Evolutionary conservation across 371 early-diverging fungal species (phyloP), one percentile per base, ranked within the genome.

Genomic region (Rhizopus delemar): DNA sequence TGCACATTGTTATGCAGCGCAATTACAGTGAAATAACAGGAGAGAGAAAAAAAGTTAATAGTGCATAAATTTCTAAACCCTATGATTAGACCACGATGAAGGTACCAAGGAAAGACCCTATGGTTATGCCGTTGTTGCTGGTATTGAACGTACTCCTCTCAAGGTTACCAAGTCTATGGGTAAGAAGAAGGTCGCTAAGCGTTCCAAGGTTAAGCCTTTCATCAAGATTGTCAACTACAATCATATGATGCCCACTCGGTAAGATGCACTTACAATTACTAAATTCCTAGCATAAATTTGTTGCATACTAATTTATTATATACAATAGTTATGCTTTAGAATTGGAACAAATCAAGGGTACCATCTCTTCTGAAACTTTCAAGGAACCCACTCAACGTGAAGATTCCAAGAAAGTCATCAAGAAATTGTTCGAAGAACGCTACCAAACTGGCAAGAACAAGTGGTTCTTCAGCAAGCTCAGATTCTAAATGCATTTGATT

Each of bases 391-490:
- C 94, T 73, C 93, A 96, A 85, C 90, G 95, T 70, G 73, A 83
- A 55, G 86, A 85, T 35, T 87, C 95, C 83, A 91, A 90, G 86
- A 94, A 94, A 89, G 73, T 87, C 65, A 82, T 97, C 83, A 93
- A 90, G 86, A 93, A 90, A 89, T 81, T 90, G 67, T 90, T 98
- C 73, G 88, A 97, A 86, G 93, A 96, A 83, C 78, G 83, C 80
- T 95, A 96, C 87, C 86, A 87, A 78, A 81, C 88, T 66, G 98
- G 98, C 75, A 96, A 96, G 91, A 95, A 94, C 93, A 95, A 94
- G 90, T 98, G 98, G 98, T 97, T 98, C 92, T 98, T 98, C 88
- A 88, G 91, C 84, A 97, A 97, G 92, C 95, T 98, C 72, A 89
- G 94, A 73, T 94, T 94, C 90, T 94, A 91, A 92, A 65, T 62